Evolutionary conservation across 768 basidiomycete genomes (phyloP), one percentile per base, ranked within the genome.

Genomic region (Favolaschia claudopus): DNA sequence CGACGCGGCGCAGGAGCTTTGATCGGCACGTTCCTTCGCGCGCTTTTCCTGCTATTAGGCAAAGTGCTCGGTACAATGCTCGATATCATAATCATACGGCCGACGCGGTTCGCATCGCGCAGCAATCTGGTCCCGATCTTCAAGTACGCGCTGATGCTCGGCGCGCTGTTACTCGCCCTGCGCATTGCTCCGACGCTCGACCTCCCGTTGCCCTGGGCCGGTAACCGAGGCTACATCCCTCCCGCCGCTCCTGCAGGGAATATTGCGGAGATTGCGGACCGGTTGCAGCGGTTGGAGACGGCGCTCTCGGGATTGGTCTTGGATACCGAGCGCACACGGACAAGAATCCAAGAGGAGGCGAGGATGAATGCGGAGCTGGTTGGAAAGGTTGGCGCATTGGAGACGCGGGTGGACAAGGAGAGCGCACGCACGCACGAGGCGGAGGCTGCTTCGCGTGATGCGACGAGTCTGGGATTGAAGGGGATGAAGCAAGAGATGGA

Each of bases 221-320:
- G 27, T 52, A 67, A 5, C 70, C 31, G 64, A 3, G 69, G 76
- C 7, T 92, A 86, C 67, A 71, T 74, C 2, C 74, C 86, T 1
- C 87, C 90, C 0, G 82, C 83, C 10, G 70, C 77, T 9, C 89
- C 90, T 1, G 84, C 86, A 1, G 78, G 81, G n/a, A 83, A 91
- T 69, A 75, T 92, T 19, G 81, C 82, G 5, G 91, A 91, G 53
- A 75, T 93, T 22, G 78, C 85, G 3, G 76, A 78, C 7, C 85
- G 91, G 9, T 72, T 94, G 13, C 81, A 83, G 58, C 76, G 77
- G 32, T 81, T 93, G 36, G 92, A 93, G 71, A 79, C 74, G 24
- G 85, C 82, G 1, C 74, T 92, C 14, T 85, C 86, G 14, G 79
- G 82, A 7, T 75, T 94, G 15, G 84, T 87, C 5, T 63, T 76